Evolutionary conservation across 2,329 filamentous ascomycete genomes (phyloP), one percentile per base, ranked within the genome.

Genomic region (Pestalotiopsis sp.): DNA sequence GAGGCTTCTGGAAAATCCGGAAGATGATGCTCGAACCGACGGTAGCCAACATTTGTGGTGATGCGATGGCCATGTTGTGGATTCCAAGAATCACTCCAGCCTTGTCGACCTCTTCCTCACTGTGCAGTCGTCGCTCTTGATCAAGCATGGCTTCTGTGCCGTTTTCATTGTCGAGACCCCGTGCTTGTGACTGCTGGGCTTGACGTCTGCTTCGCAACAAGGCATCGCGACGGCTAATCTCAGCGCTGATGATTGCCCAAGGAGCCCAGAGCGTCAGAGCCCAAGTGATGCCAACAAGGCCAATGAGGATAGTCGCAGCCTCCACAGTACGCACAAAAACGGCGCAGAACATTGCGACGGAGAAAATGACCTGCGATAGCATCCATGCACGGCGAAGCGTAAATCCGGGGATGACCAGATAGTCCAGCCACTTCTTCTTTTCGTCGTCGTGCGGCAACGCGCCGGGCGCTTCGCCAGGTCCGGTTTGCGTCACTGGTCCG

Each of bases 261-360:
- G 95, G 95, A 0, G 95, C 95, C 95, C 95, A 98, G 31, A 97
- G 88, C 1, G 94, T 94, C 75, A 98, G 84, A 25, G 95, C 94
- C 95, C 95, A 98, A 1, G 93, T 94, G 69, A 98, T 90, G 41
- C 95, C 95, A 62, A 97, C 90, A 27, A 96, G 82, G 1, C 91
- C 93, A 68, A 97, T 91, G 41, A 97, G 86, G 1, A 89, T 85
- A 0, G 93, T 97, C 1, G 93, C 95, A 11, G 86, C 88, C 68
- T 88, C 83, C 7, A 94, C 90, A 2, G 88, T 90, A 56, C 85
- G 87, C 52, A 97, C 93, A 69, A 97, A 86, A 68, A 97, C 90
- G 0, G 95, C 97, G 76, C 90, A 89, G 77, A 93, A 93, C 90
- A 96, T 97, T 77, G 92, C 91, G 4, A 85, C 79, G 1, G 93